Percentiles rank a stretch among this genome's conserved stretches.
phyloP scores from a whole-genome alignment of 441 rosid genomes.

The Bruguiera hainesii region DNA sequence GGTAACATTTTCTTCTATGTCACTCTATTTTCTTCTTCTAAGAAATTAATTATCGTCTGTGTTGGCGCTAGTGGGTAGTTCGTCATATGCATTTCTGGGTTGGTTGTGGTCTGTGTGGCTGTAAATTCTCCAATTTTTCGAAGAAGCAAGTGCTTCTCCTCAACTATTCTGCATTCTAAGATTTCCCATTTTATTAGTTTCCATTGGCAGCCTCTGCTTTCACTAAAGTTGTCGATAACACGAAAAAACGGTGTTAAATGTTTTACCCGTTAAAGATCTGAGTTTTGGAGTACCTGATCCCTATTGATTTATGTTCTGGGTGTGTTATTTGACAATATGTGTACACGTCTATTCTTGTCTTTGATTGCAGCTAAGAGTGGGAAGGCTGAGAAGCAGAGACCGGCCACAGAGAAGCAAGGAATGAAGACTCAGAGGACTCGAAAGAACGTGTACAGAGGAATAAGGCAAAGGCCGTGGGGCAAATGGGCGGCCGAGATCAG shows the following conservation, averaged over 20 bases:
- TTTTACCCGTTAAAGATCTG: no score
- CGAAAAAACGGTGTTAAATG: no score
- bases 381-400: slow-evolving; percentile 19
- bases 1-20: slow-evolving; percentile 22
- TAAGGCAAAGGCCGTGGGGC: slow-evolving; percentile 88
- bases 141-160: no score
- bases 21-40: not conserved
- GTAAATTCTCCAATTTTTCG: no score
- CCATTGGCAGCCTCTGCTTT: no score
- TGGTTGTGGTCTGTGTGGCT: no score
- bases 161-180: no score
- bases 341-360: not conserved
- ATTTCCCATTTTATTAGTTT: no score
- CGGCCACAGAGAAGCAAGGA: slow-evolving; percentile 17
- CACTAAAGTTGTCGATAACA: no score
- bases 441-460: slow-evolving; percentile 76
- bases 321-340: not conserved
- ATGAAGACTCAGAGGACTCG: slow-evolving; percentile 35
- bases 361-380: slow-evolving; percentile 17
- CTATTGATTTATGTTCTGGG: not conserved
- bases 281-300: not conserved
- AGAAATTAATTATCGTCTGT: no score
- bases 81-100: no score
- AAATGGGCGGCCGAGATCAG: slow-evolving; percentile 96
- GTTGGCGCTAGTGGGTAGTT: no score